Base-by-base conservation (phyloP, 257 asterid genomes). In the Solanum chiquidenum region DNA sequence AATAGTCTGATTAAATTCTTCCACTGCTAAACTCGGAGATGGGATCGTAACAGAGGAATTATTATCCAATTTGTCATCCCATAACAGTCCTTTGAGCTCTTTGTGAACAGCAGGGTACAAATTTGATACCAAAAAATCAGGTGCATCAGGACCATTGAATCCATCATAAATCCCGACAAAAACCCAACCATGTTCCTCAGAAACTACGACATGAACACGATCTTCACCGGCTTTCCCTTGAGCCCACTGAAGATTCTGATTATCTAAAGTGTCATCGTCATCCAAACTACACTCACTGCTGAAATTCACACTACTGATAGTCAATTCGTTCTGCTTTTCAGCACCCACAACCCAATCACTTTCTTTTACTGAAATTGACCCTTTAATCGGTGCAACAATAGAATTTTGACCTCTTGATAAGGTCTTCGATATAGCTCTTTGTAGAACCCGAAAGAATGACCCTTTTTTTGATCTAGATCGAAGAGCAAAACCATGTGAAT, bases 161-260 rank as follows among this genome's bases (percentile, higher is more conserved):
- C 99, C 99, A 90, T 96, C 99, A 35, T 96, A 96, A 79, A 96
- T 96, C 80, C 99, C 99, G 1, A 96, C 99, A 77, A 96, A 96
- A 29, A 95, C 98, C 98, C 99, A 97, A 33, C 95, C 98, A 62
- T 95, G 96, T 84, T 95, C 99, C 90, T 97, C 99, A 8, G 98
- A 95, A 16, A 97, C 98, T 55, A 97, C 99, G 11, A 97, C 99
- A 76, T 97, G 99, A 62, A 95, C 99, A 7, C 99, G 94, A 93
- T 96, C 99, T 89, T 96, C 99, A 23, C 98, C 99, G 0, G 98
- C 99, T 92, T 94, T 97, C 4, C 99, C 99, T 88, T 97, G 99
- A 58, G 99, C 99, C 99, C 99, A 97, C 90, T 95, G 98, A 66
- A 97, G 94, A 92, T 95, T 95, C 91, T 91, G 96, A 79, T 77